Base-by-base conservation (phyloP, 176 grass and related monocot genomes). In the Carex kokanica region DNA sequence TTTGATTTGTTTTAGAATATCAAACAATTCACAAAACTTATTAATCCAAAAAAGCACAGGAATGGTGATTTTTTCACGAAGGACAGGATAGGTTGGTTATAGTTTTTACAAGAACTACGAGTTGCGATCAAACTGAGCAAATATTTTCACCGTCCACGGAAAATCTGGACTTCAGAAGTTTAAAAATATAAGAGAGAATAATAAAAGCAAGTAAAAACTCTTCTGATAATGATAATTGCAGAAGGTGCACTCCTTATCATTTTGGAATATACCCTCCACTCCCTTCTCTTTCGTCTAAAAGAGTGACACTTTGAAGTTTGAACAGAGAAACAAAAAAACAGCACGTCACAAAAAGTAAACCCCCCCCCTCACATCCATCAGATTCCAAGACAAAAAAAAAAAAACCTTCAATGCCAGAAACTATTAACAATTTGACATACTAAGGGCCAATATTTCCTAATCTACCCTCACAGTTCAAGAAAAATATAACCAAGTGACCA, bases 391-490 rank as follows among this genome's bases (percentile, higher is more conserved):
- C 38, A 40, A 40, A 40, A 5, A 41, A 41, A 41, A 41, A 41
- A 1, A 40, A 0, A n/a, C n/a, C n/a, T n/a, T n/a, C n/a, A n/a
- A n/a, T 34, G 32, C 34, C 41, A 15, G 53, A 49, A 40, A 61
- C 17, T 57, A 18, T 3, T 6, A 15, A 79, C 20, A 49, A 54
- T 16, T 43, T 8, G 17, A 60, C 15, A 9, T 59, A 58, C 6
- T 63, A 86, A 73, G 47, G 78, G 13, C 47, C 18, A 34, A 32
- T 13, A 75, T 69, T 69, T 70, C 84, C 74, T 67, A 40, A 56
- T 21, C 60, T 69, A 34, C 60, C 69, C 1, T 67, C 5, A 49
- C 4, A 70, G 23, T 80, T 57, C 47, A 67, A 80, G 53, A 34
- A 67, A 17, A 80, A 79, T 32, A 31, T 27, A 43, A 58, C 73